These are phyloP conservation scores for Apiospora sp. DNA, from an alignment of 2,329 filamentous ascomycete genomes.

Conservation along the genomic window DNA sequence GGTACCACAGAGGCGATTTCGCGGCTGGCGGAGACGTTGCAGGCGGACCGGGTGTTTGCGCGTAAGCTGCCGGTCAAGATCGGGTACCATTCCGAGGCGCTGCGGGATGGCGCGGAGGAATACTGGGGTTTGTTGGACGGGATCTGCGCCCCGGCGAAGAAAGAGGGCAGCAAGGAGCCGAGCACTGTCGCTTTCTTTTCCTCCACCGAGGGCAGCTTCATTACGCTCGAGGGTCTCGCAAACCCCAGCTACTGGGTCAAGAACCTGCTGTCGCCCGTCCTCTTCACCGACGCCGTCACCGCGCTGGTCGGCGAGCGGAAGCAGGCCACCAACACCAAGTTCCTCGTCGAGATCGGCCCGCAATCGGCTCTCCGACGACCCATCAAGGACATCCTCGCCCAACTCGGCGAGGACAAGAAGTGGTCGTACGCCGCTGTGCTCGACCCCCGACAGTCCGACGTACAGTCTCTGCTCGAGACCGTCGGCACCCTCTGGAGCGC, in stretches of 20 bases:
- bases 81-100: conserved; percentile 38
- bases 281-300: conserved; percentile 33
- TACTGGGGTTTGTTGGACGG: conserved; percentile 32
- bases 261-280: conserved; percentile 37
- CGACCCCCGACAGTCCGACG: conserved; percentile 12
- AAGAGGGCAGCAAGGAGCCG: conserved; percentile 25
- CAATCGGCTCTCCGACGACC: conserved; percentile 37
- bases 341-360: conserved; percentile 36
- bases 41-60: conserved; percentile 32
- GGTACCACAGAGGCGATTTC: conserved; percentile 35
- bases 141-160: background rate
- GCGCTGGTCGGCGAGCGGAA: conserved; percentile 31
- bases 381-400: conserved; percentile 33
- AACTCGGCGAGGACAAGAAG: conserved; percentile 29
- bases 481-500: conserved; percentile 20
- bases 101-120: conserved; percentile 34
- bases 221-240: conserved; percentile 30
- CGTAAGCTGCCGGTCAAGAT: conserved; percentile 37
- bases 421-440: conserved; percentile 19
- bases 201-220: conserved; percentile 34
- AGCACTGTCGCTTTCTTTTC: conserved; percentile 34
- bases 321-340: conserved; percentile 32
- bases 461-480: conserved; percentile 11
- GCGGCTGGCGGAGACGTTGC: conserved; percentile 32
- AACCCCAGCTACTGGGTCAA: conserved; percentile 37